Base-by-base conservation (phyloP, 805 yeast genomes). In the Lipomyces oligophaga region DNA sequence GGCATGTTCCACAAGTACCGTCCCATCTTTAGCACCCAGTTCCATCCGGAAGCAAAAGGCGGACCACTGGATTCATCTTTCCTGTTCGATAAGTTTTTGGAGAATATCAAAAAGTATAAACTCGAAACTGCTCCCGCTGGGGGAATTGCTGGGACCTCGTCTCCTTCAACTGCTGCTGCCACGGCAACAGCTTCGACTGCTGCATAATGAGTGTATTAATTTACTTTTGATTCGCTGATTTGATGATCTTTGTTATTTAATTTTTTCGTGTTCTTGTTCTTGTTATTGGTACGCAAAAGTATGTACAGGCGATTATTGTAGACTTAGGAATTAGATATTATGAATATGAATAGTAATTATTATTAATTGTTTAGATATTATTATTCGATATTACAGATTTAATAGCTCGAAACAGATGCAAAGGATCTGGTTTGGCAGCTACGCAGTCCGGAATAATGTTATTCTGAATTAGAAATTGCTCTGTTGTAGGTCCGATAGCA, bases 1-100 rank as follows among this genome's bases (percentile, higher is more conserved):
- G 99, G 99, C 61, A 88, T 93, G 95, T 83, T 80, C 61, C 98
- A 93, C 68, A 76, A 72, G 47, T 64, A 78, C 32, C 83, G 79
- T 66, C 99, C 99, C 42, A 85, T 90, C 45, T 93, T 90, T 71
- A 86, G 96, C 31, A 87, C 96, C 2, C 98, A 93, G 69, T 93
- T 93, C 77, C 99, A 93, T 67, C 99, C 99, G 39, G 99, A 93
- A 70, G 97, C 98, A 47, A 90, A 88, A 72, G 97, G 98, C 60
- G 99, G 99, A 59, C 99, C 99, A 49, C 76, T 84, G 61, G 99
- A 93, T 68, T 85, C 96, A 11, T 77, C 87, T 2, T 86, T 80
- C 70, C 73, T 93, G 67, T 93, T 93, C 60, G 97, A 93, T 73
- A 86, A 81, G 67, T 93, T 85, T 70, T 80, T 93, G 60, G 77